Base-by-base conservation (phyloP, 305 asterid genomes). In the Solanum hybrid region DNA sequence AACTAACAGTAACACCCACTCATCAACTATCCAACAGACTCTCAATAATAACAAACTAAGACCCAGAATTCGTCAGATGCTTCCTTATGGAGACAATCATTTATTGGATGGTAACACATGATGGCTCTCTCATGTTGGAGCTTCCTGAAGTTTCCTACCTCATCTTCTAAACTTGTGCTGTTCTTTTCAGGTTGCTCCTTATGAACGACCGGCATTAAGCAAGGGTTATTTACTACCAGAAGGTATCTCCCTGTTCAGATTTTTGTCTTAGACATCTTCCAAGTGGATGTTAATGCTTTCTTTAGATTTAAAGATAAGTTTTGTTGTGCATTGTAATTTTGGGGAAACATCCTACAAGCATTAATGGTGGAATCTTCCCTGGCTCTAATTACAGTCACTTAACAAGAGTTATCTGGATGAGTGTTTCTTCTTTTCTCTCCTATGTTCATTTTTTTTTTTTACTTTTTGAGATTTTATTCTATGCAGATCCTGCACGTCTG, bases 181-280 rank as follows among this genome's bases (percentile, higher is more conserved):
- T 82, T 46, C 75, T 46, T 90, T 89, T 93, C 92, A 96, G 99
- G 98, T 95, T 93, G 98, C 98, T 64, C 99, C 99, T 29, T 97
- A 97, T 92, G 98, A 97, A 94, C 95, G 98, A 91, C 99, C 99
- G 89, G 99, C 98, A 89, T 90, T 97, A 91, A 97, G 99, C 95
- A 96, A 97, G 93, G 98, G 98, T 27, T 97, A 94, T 90, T 91
- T 97, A 89, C 96, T 97, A 90, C 98, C 99, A 86, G 98, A 96
- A 95, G 99, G 99, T 97, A 95, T 78, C 35, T 88, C 69, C 40
- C 32, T 20, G 73, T 46, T 82, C 40, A 51, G 12, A 29, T 82
- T 40, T 81, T 79, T 13, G 24, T 72, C 79, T 37, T 89, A 72
- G 51, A 17, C 60, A 46, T 84, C 73, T 85, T 85, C 31, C 46